phyloP scores from a whole-genome alignment of 169 alveolate species.

The Perkinsus marinus region DNA sequence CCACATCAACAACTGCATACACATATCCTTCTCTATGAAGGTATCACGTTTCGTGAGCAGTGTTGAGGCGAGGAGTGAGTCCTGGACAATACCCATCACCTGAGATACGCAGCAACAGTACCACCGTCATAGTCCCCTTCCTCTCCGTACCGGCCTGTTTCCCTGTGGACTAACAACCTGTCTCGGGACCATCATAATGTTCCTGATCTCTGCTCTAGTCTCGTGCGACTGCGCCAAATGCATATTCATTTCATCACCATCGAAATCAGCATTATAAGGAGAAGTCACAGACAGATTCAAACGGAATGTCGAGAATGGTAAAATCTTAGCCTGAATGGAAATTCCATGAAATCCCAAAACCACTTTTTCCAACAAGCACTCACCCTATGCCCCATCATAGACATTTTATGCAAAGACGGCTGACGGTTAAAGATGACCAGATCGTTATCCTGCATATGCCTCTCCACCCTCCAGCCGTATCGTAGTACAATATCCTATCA shows the following conservation, averaged over 20 bases:
- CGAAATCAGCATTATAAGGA: constrained; percentile 99
- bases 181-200: constrained; percentile 95
- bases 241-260: constrained; percentile 99
- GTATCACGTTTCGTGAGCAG: constrained; percentile 90
- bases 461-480: constrained; percentile 86
- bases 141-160: constrained; percentile 72
- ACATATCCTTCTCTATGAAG: constrained; percentile 80
- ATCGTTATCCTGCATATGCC: constrained; percentile 97
- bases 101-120: too few relatives aligned
- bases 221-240: constrained; percentile 97
- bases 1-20: constrained; percentile 86
- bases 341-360: too few relatives aligned
- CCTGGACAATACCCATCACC: constrained; percentile 99
- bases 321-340: constrained; percentile 59
- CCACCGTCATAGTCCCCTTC: too few relatives aligned
- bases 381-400: constrained; percentile 96
- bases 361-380: not conserved
- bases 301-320: constrained; percentile 97
- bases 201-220: constrained; percentile 92
- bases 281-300: constrained; percentile 95
- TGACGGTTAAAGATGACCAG: constrained; percentile 96
- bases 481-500: constrained; percentile 56
- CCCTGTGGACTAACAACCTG: constrained; percentile 99
- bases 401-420: constrained; percentile 99
- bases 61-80: constrained; percentile 83